Percentiles rank a stretch among this genome's conserved stretches.
phyloP scores from a whole-genome alignment of 495 filamentous ascomycete species.

The Thozetella sp. region DNA sequence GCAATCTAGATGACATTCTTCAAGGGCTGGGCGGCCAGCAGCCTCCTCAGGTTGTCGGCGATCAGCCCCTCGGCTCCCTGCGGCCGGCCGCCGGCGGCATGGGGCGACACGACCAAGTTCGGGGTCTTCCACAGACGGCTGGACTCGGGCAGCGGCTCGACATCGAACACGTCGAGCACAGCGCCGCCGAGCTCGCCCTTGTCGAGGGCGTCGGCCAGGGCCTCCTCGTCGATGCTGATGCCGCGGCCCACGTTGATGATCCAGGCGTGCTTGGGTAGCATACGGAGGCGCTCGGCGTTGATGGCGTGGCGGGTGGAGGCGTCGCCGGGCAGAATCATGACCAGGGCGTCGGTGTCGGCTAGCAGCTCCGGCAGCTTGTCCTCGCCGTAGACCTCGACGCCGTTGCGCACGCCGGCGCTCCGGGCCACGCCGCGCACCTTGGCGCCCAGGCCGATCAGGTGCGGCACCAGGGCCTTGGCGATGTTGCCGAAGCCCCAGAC shows the following conservation, averaged over 20 bases:
- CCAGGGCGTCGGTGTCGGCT: conserved; percentile 69
- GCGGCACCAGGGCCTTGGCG: conserved; percentile 71
- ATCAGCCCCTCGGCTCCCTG: conserved; percentile 55
- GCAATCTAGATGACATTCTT: conserved; percentile 46
- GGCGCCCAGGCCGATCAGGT: conserved; percentile 60
- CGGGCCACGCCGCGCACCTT: conserved; percentile 45
- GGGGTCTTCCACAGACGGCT: conserved; percentile 36
- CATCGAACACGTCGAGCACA: conserved; percentile 81
- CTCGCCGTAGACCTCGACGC: conserved; percentile 50
- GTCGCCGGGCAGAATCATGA: conserved; percentile 69
- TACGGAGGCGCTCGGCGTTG: conserved; percentile 60
- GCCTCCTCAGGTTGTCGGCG: conserved; percentile 51
- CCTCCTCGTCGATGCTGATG: conserved; percentile 77
- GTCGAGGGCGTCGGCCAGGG: conserved; percentile 72
- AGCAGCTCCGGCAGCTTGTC: conserved; percentile 57
- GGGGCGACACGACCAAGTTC: conserved; percentile 43
- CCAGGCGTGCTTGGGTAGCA: conserved; percentile 79
- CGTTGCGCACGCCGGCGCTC: conserved; percentile 60
- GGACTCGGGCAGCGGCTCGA: conserved; percentile 59
- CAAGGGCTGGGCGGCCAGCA: conserved; percentile 53
- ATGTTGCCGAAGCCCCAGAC: conserved; percentile 90
- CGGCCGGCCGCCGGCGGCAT: conserved; percentile 53
- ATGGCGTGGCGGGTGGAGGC: conserved; percentile 76
- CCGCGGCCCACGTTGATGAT: conserved; percentile 85
- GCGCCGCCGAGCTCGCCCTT: conserved; percentile 65